Evolutionary conservation across 2,329 filamentous ascomycete genomes (phyloP).

Genomic region (Pseudopithomyces maydicus): DNA sequence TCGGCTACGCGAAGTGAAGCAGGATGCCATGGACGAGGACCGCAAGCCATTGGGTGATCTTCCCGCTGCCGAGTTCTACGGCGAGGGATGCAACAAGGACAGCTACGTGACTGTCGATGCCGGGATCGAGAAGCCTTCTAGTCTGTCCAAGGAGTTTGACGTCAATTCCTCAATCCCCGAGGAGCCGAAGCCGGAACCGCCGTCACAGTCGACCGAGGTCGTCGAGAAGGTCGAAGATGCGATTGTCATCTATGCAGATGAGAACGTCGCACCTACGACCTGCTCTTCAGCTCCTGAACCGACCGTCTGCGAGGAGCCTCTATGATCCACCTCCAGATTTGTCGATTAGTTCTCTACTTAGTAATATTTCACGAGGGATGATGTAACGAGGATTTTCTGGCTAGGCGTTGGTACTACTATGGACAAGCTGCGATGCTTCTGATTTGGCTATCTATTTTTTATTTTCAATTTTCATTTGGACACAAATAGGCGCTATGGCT

Average conservation of each 20-base stretch:
- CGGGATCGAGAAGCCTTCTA: constrained; percentile 39
- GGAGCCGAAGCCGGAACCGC: constrained; percentile 4
- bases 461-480: neutral
- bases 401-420: neutral
- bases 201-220: neutral
- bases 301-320: neutral
- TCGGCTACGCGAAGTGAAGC: constrained; percentile 30
- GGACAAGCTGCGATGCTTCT: neutral
- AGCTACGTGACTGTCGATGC: constrained; percentile 44
- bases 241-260: neutral
- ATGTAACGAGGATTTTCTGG: neutral
- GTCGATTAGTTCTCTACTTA: neutral
- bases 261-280: neutral
- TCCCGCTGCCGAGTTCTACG: constrained; percentile 45
- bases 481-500: neutral
- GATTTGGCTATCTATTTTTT: too few species aligned
- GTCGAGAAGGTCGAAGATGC: neutral
- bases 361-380: neutral
- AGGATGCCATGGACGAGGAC: constrained; percentile 49
- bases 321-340: neutral
- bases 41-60: constrained; percentile 45
- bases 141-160: constrained; percentile 41
- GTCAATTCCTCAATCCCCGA: constrained; percentile 21
- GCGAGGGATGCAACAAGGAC: constrained; percentile 40
- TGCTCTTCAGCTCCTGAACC: neutral